Percentiles rank a stretch among this genome's conserved stretches.
Conservation (phyloP, 2,329 filamentous ascomycete species). For the Ceratocystiopsis minuta region DNA sequence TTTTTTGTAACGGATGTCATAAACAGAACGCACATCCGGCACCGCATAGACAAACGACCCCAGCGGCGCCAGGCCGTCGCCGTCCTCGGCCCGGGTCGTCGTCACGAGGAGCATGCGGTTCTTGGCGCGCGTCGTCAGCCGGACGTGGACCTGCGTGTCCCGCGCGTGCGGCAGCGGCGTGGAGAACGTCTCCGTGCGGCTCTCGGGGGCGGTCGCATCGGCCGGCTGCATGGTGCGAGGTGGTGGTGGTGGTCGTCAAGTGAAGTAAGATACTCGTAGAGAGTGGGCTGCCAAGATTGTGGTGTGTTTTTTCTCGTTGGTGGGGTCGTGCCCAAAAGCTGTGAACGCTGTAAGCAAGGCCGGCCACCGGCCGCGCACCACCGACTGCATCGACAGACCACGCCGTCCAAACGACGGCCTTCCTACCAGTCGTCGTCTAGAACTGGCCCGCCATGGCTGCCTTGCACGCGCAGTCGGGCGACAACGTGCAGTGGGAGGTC, state of each 20-base stretch:
- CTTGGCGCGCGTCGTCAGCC: constrained; percentile 38
- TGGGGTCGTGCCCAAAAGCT: no score
- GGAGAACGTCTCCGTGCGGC: constrained; percentile 28
- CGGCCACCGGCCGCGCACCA: no score
- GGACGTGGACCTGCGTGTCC: constrained; percentile 43
- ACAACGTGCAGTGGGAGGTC: constrained; percentile 4
- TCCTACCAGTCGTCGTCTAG: no score
- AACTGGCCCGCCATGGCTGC: background rate
- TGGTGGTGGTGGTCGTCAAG: no score
- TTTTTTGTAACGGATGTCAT: background rate
- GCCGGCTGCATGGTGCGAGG: background rate
- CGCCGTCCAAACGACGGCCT: no score
- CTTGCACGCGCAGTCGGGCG: background rate
- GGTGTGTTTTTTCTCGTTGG: no score
- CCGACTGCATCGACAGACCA: no score
- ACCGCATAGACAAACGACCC: constrained; percentile 90
- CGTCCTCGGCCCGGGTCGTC: constrained; percentile 24
- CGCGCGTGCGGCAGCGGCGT: constrained; percentile 41
- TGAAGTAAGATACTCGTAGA: no score
- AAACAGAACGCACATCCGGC: constrained; percentile 48
- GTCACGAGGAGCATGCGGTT: constrained; percentile 43
- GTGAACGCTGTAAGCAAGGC: no score
- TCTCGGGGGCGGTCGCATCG: background rate
- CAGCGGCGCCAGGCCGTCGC: constrained; percentile 36
- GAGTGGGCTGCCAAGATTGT: no score